Evolutionary conservation across 306 rosid species (phyloP).

Genomic region (Morella rubra): DNA sequence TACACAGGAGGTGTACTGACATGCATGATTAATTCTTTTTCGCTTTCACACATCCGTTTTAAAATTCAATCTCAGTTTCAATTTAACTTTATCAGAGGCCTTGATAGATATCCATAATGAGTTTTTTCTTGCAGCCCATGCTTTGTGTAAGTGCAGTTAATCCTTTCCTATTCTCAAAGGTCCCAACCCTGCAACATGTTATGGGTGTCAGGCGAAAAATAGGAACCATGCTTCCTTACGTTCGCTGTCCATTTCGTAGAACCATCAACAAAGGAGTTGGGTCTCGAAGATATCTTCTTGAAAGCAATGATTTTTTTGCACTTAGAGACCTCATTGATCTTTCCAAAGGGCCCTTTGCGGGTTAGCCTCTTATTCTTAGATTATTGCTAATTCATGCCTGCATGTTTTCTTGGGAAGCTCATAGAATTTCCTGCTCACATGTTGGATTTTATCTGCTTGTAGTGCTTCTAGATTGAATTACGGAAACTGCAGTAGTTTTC

Average conservation of each 20-base stretch:
- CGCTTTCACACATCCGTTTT: not conserved
- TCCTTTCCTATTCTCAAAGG: constrained; percentile 94
- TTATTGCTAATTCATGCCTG: constrained; percentile 6
- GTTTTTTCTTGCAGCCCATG: constrained; percentile 91
- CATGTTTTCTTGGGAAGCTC: constrained; percentile 13
- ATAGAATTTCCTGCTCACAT: not conserved
- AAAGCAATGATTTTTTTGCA: constrained; percentile 95
- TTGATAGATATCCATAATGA: constrained; percentile 21
- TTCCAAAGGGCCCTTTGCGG: constrained; percentile 96
- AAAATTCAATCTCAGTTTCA: constrained; percentile 15
- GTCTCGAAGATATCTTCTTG: constrained; percentile 80
- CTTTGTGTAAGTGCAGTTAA: constrained; percentile 97
- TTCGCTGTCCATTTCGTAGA: constrained; percentile 81
- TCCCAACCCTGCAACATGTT: constrained; percentile 83
- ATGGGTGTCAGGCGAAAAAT: constrained; percentile 85
- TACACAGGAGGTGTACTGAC: not conserved
- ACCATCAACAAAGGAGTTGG: constrained; percentile 85
- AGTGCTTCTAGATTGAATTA: not conserved
- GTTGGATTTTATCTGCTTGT: constrained; percentile 8
- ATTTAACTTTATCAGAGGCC: not conserved
- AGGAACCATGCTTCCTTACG: constrained; percentile 74
- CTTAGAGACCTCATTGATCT: constrained; percentile 96
- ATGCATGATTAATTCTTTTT: not conserved
- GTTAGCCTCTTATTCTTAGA: constrained; percentile 44
- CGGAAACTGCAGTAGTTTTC: too few species aligned